These are phyloP conservation scores for Lactarius trivialis DNA, from an alignment of 768 basidiomycete species.

Conservation along the genomic window DNA sequence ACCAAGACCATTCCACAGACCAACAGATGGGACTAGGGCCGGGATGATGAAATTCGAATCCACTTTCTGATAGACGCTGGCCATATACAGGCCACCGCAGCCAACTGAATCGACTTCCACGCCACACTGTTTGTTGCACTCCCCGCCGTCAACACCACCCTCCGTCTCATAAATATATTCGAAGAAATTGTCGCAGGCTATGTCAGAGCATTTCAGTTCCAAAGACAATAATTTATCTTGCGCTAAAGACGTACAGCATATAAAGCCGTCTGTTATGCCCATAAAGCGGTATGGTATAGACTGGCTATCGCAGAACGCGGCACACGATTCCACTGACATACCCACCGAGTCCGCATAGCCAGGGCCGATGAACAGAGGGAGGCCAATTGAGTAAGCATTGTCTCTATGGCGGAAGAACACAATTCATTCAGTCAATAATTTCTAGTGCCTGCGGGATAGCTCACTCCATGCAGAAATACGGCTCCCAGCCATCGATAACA, in stretches of 20 bases:
- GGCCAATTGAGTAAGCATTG: background rate
- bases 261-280: conserved; percentile 57
- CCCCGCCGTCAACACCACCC: conserved; percentile 38
- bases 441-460: background rate
- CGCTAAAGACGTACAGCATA: conserved; percentile 44
- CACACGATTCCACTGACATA: conserved; percentile 55
- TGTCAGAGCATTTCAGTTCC: background rate
- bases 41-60: conserved; percentile 43
- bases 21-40: conserved; percentile 44
- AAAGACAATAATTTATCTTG: background rate
- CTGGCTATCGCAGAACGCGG: conserved; percentile 38
- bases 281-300: conserved; percentile 45
- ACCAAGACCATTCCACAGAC: conserved; percentile 62
- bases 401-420: background rate
- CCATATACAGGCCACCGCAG: conserved; percentile 39
- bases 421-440: background rate
- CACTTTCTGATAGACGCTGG: conserved; percentile 50
- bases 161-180: conserved; percentile 45
- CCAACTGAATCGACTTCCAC: conserved; percentile 51
- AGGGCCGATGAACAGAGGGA: conserved; percentile 43
- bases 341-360: conserved; percentile 39
- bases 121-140: conserved; percentile 58
- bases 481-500: background rate
- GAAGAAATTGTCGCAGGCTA: conserved; percentile 2
- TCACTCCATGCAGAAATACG: background rate